Evolutionary conservation across 2,329 filamentous ascomycete species (phyloP), one percentile per base, ranked within the genome.

Genomic region (Fusarium napiforme): DNA sequence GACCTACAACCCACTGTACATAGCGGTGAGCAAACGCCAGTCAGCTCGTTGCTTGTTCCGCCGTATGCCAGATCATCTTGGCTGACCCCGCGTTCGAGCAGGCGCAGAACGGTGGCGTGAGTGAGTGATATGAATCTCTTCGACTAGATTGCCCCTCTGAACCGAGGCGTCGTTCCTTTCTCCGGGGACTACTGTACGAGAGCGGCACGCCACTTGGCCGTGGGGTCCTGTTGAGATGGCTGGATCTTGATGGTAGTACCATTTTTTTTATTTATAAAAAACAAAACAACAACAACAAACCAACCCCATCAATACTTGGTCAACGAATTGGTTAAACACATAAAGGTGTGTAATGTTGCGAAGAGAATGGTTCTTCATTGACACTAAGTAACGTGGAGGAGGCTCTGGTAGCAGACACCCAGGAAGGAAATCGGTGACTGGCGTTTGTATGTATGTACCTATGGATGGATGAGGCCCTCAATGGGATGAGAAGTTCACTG

Each of bases 181-280:
- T 72, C 61, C 53, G 68, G 68, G 71, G 65, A 66, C 74, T 74
- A 75, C 73, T 74, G 74, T 74, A 67, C 46, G 64, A 71, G 67
- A 72, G 73, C 59, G 73, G 73, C 74, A 75, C 73, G 71, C 70
- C 73, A 72, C 71, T 73, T 66, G 73, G 71, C 42, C 65, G 67
- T 53, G 67, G 70, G 72, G 68, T 74, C 60, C 59, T 60, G 68
- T 60, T 66, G 40, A 47, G 56, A 73, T 71, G 61, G 43, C 26
- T 26, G 49, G 64, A 63, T 46, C 50, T 55, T 46, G 30, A 67
- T 42, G 43, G 43, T 26, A 23, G 36, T 34, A n/a, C 59, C 65
- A 28, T 46, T 32, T 50, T 50, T 50, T 10, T 37, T 37, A 8
- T 18, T 37, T 15, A 4, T 9, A 36, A 36, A 36, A 28, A 28